Evolutionary conservation across 1,139 yeast species (phyloP).

Genomic region (Candida pseudoviswanathii): DNA sequence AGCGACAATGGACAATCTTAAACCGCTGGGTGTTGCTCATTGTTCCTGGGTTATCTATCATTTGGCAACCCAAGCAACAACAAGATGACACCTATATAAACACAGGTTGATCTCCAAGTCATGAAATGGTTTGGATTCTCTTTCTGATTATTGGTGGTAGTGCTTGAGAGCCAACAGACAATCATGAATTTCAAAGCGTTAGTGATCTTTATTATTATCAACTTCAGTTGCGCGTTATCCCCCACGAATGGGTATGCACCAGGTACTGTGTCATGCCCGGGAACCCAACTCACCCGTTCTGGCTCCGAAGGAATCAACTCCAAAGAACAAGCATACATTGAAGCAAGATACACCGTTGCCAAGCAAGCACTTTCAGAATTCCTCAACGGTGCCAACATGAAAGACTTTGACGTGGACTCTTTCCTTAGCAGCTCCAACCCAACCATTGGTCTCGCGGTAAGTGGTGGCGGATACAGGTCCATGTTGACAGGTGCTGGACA

Average conservation of each 20-base stretch:
- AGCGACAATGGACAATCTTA: background rate
- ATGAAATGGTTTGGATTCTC: too few species aligned
- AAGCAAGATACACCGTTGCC: slow-evolving; percentile 54
- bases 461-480: slow-evolving; percentile 94
- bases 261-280: slow-evolving; percentile 58
- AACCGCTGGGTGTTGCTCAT: background rate
- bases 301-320: slow-evolving; percentile 34
- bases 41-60: background rate
- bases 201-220: background rate
- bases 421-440: slow-evolving; percentile 35
- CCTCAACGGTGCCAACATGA: slow-evolving; percentile 56
- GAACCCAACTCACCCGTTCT: slow-evolving; percentile 34
- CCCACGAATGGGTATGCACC: slow-evolving; percentile 71
- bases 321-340: slow-evolving; percentile 42
- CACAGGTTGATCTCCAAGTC: too few species aligned
- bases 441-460: slow-evolving; percentile 69
- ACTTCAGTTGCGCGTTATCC: slow-evolving; percentile 22
- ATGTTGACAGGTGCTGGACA: slow-evolving; percentile 91
- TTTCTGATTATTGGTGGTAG: background rate
- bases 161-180: background rate
- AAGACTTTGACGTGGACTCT: slow-evolving; percentile 55
- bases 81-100: too few species aligned
- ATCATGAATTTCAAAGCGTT: background rate
- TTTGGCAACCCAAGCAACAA: background rate
- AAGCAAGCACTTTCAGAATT: slow-evolving; percentile 56